Evolutionary conservation across 768 basidiomycete species (phyloP).

Genomic region (Tricholoma sp.): DNA sequence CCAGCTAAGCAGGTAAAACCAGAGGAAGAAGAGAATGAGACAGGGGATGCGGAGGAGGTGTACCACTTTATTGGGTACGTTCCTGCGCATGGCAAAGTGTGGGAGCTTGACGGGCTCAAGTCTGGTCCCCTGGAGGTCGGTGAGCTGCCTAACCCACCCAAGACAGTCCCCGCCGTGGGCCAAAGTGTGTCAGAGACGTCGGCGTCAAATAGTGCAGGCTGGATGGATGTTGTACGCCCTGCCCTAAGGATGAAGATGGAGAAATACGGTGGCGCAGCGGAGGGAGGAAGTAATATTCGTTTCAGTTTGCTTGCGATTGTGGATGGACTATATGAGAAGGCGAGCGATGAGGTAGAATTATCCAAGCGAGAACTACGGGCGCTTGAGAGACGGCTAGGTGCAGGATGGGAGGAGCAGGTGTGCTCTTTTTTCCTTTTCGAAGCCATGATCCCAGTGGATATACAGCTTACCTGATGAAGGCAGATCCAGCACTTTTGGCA

Average conservation of each 20-base stretch:
- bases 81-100: slow-evolving; percentile 58
- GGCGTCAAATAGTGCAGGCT: slow-evolving; percentile 20
- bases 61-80: slow-evolving; percentile 69
- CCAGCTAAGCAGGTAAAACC: slow-evolving; percentile 16
- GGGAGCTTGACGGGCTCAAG: slow-evolving; percentile 65
- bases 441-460: no score
- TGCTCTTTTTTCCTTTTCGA: slow-evolving; percentile 2
- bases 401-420: slow-evolving; percentile 35
- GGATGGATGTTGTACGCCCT: slow-evolving; percentile 62
- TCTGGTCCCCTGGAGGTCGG: slow-evolving; percentile 61
- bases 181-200: slow-evolving; percentile 2
- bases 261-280: slow-evolving; percentile 43
- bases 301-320: slow-evolving; percentile 62
- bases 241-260: slow-evolving; percentile 59
- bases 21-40: slow-evolving; percentile 14
- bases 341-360: slow-evolving; percentile 50
- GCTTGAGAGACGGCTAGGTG: slow-evolving; percentile 40
- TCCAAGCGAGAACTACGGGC: slow-evolving; percentile 40
- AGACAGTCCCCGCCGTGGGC: not conserved
- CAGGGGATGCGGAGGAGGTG: slow-evolving; percentile 36
- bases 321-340: slow-evolving; percentile 40
- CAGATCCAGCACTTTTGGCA: slow-evolving; percentile 31
- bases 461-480: slow-evolving; percentile 21
- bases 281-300: slow-evolving; percentile 42
- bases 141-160: slow-evolving; percentile 31